Percentiles rank a stretch among this genome's conserved stretches.
phyloP scores from a whole-genome alignment of 2,329 filamentous ascomycete genomes.

The Bertia moriformis region DNA sequence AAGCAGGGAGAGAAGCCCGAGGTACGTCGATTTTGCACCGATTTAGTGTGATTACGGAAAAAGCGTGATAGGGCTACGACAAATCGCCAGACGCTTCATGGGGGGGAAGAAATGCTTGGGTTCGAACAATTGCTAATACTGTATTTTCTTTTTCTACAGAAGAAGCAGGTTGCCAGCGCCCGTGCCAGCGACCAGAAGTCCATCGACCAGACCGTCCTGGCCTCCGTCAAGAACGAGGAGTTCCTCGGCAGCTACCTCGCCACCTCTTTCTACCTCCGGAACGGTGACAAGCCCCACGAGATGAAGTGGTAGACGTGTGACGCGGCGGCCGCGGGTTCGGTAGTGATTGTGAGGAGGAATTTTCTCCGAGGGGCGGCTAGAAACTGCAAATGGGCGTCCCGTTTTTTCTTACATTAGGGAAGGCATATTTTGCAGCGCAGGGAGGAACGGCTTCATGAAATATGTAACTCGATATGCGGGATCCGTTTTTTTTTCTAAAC shows the following conservation, averaged over 20 bases:
- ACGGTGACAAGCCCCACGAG: slow-evolving; percentile 98
- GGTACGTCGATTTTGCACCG: slow-evolving; percentile 51
- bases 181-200: slow-evolving; percentile 96
- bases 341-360: neutral
- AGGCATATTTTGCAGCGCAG: neutral
- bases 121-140: neutral
- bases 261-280: slow-evolving; percentile 95
- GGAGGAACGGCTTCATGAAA: neutral
- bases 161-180: slow-evolving; percentile 88
- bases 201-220: slow-evolving; percentile 88
- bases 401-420: neutral
- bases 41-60: slow-evolving; percentile 5
- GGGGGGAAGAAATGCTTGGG: neutral
- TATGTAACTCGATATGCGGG: slow-evolving; percentile 1
- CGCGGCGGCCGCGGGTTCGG: slow-evolving; percentile 1
- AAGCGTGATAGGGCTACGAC: too few relatives aligned
- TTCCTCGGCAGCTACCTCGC: slow-evolving; percentile 85
- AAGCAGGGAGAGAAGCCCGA: slow-evolving; percentile 96
- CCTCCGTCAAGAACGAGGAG: slow-evolving; percentile 96
- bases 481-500: neutral
- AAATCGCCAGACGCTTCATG: neutral
- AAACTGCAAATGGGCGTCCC: slow-evolving; percentile 1
- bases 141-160: slow-evolving; percentile 41
- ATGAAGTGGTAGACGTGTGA: slow-evolving; percentile 72
- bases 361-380: slow-evolving; percentile 1